These are phyloP conservation scores for Russula brevipes DNA, from an alignment of 768 basidiomycete genomes.

Conservation along the genomic window DNA sequence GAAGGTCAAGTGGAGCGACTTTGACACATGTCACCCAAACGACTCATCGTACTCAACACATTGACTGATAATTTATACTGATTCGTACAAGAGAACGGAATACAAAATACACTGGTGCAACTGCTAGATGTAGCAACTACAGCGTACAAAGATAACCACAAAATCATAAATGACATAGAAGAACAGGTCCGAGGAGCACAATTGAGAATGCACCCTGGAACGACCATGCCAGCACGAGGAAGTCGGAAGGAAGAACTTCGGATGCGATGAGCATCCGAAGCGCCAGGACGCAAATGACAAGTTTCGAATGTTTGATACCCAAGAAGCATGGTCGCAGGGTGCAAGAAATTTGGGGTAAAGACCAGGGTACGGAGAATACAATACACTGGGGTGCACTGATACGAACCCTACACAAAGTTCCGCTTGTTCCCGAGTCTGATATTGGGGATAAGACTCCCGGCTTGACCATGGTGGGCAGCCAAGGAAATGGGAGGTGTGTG, in stretches of 20 bases:
- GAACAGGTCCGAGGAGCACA: not conserved
- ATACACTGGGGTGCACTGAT: not conserved
- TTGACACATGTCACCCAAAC: too few relatives aligned
- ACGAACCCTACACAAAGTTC: not conserved
- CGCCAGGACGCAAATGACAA: not conserved
- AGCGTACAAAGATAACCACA: conserved; percentile 1
- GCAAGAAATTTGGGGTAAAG: not conserved
- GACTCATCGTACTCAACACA: not conserved
- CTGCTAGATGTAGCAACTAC: not conserved
- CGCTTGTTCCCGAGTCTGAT: not conserved
- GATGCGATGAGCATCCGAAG: not conserved
- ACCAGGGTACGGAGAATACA: not conserved
- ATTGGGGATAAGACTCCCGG: not conserved
- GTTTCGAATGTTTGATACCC: not conserved
- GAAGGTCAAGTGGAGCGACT: too few relatives aligned
- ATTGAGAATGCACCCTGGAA: not conserved
- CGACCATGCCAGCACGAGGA: not conserved
- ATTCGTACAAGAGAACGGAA: not conserved
- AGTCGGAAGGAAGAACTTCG: conserved; percentile 1
- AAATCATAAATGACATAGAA: conserved; percentile 8
- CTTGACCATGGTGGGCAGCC: not conserved
- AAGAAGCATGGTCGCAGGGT: not conserved
- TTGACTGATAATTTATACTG: not conserved
- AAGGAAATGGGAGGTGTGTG: not conserved
- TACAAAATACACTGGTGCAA: not conserved